Evolutionary conservation across 106 monocot species (phyloP).

Genomic region (Hemerocallis citrina): DNA sequence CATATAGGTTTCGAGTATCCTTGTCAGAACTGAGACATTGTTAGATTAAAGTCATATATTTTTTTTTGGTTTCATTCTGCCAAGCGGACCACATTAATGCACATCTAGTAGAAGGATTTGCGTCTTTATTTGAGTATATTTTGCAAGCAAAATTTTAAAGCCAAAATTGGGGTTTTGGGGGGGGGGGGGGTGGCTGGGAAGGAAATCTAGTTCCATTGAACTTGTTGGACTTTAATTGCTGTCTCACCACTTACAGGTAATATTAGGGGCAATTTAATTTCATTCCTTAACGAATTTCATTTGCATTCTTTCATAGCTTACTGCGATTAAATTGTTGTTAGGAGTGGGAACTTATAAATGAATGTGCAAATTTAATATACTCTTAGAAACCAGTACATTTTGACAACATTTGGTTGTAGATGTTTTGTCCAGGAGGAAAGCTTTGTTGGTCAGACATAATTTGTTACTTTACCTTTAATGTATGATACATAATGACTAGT

Average conservation of each 20-base stretch:
- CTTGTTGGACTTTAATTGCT: background rate
- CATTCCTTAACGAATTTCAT: background rate
- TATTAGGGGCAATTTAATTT: background rate
- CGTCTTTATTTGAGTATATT: no score
- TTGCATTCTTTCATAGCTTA: no score
- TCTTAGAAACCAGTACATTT: background rate
- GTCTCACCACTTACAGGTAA: background rate
- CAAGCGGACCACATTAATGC: no score
- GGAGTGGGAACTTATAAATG: background rate
- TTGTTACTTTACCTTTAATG: background rate
- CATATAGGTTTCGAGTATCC: no score
- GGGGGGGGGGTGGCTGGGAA: no score
- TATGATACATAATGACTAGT: background rate
- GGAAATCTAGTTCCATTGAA: background rate
- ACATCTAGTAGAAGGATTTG: no score
- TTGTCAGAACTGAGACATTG: no score
- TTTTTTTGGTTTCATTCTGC: no score
- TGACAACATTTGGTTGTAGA: background rate
- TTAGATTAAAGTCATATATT: no score
- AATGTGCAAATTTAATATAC: background rate
- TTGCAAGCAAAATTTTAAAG: no score
- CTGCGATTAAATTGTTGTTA: no score
- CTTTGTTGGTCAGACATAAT: background rate
- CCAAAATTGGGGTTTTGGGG: no score
- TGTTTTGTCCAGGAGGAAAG: slow-evolving; percentile 1